A percentile compares a stretch with the other conserved stretches of the same genome.
Conservation (phyloP, 2,329 filamentous ascomycete genomes). For the Alternaria novae-zelandiae region DNA sequence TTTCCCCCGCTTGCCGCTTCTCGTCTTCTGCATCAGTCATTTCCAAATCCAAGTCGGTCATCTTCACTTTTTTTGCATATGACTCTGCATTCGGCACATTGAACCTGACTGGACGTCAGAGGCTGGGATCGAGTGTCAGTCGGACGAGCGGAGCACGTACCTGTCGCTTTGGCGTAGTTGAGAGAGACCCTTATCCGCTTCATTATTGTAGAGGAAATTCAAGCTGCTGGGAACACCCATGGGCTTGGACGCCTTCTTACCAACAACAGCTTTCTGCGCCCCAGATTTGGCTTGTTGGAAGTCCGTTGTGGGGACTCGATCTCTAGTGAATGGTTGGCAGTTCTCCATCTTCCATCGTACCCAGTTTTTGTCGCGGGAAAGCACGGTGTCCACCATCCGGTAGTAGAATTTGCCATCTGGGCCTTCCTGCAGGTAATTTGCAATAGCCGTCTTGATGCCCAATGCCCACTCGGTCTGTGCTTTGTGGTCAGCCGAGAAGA, state of each 20-base stretch:
- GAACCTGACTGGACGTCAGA: conserved; percentile 60
- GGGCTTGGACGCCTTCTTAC: conserved; percentile 69
- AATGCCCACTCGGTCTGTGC: conserved; percentile 80
- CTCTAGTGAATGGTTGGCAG: conserved; percentile 83
- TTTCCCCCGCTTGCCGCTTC: conserved; percentile 65
- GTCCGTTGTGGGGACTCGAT: conserved; percentile 70
- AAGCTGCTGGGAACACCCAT: conserved; percentile 26
- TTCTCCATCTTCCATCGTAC: conserved; percentile 97
- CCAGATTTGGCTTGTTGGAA: conserved; percentile 73
- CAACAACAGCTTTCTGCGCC: conserved; percentile 70
- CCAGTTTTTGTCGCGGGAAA: conserved; percentile 98
- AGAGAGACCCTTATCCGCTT: conserved; percentile 67
- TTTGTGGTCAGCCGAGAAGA: conserved; percentile 43
- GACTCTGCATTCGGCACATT: conserved; percentile 71
- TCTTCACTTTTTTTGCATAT: conserved; percentile 75
- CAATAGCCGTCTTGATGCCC: conserved; percentile 78
- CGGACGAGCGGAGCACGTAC: conserved; percentile 49
- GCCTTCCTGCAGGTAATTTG: conserved; percentile 80
- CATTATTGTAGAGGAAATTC: conserved; percentile 75
- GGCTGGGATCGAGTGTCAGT: conserved; percentile 10
- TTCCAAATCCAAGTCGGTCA: conserved; percentile 84
- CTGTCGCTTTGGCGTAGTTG: conserved; percentile 69
- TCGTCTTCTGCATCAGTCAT: conserved; percentile 73
- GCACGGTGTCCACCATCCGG: conserved; percentile 94
- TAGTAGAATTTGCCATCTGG: conserved; percentile 90